A percentile compares a stretch with the other conserved stretches of the same genome.
Evolutionary conservation across 2,329 filamentous ascomycete species (phyloP).

Genomic region (Exophiala dermatitidis): DNA sequence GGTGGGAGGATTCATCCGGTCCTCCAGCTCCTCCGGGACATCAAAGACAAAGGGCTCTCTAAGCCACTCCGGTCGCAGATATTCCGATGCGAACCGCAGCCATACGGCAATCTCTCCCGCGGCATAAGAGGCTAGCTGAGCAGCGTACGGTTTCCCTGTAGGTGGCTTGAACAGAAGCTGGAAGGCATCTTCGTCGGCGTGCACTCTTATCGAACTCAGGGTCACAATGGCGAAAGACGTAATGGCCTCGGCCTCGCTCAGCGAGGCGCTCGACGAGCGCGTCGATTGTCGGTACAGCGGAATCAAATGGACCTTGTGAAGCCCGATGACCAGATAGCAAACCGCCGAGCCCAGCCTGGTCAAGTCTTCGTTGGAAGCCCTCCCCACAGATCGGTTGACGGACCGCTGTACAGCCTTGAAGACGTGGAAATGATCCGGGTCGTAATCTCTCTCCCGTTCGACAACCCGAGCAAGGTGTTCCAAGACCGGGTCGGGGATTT

Average conservation of each 20-base stretch:
- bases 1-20: slow-evolving; percentile 43
- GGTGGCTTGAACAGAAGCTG: slow-evolving; percentile 58
- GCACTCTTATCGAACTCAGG: slow-evolving; percentile 53
- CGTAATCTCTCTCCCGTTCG: slow-evolving; percentile 61
- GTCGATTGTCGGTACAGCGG: slow-evolving; percentile 54
- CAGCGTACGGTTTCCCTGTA: slow-evolving; percentile 47
- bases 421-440: slow-evolving; percentile 59
- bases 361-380: slow-evolving; percentile 59
- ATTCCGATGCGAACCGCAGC: slow-evolving; percentile 55
- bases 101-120: slow-evolving; percentile 58
- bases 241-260: slow-evolving; percentile 45
- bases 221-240: slow-evolving; percentile 58
- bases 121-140: slow-evolving; percentile 58
- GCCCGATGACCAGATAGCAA: slow-evolving; percentile 61
- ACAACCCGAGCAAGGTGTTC: slow-evolving; percentile 57
- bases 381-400: slow-evolving; percentile 47
- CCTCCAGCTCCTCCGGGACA: slow-evolving; percentile 51
- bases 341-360: slow-evolving; percentile 58
- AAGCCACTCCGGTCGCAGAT: slow-evolving; percentile 59
- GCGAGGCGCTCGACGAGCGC: slow-evolving; percentile 48
- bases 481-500: slow-evolving; percentile 50
- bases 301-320: slow-evolving; percentile 62
- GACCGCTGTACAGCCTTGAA: slow-evolving; percentile 62
- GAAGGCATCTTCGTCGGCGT: slow-evolving; percentile 58
- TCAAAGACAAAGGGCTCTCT: slow-evolving; percentile 56